Percentiles rank a stretch among this genome's conserved stretches.
phyloP scores from a whole-genome alignment of 1,284 basidiomycete genomes.

The Austroboletus niveus region DNA sequence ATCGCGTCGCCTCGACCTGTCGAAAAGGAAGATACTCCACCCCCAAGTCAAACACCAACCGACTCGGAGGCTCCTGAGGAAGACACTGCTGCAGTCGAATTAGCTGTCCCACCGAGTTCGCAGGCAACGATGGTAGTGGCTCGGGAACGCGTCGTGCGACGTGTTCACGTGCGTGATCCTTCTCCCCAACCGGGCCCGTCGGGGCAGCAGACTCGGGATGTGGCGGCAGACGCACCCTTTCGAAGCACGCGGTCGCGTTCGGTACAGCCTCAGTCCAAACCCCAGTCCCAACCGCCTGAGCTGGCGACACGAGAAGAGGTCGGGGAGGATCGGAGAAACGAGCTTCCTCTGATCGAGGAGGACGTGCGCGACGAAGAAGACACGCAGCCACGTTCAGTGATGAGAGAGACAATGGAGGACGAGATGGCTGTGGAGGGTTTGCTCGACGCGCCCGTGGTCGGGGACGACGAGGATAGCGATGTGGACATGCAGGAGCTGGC shows the following conservation, averaged over 20 bases:
- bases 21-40: not conserved
- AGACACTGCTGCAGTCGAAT: not conserved
- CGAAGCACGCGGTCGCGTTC: constrained; percentile 24
- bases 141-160: constrained; percentile 3
- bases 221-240: constrained; percentile 4
- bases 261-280: constrained; percentile 3
- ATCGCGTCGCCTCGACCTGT: constrained; percentile 17
- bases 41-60: not conserved
- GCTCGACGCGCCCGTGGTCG: constrained; percentile 8
- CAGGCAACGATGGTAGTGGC: constrained; percentile 7
- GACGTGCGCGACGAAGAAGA: not conserved
- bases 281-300: not conserved
- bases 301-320: not conserved
- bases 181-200: constrained; percentile 17
- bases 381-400: not conserved
- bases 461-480: not conserved
- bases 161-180: constrained; percentile 5
- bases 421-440: constrained; percentile 25
- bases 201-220: not conserved
- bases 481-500: not conserved
- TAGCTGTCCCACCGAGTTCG: constrained; percentile 5
- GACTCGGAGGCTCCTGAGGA: not conserved
- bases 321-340: constrained; percentile 11
- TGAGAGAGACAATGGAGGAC: constrained; percentile 12
- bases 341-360: constrained; percentile 10